Conservation (phyloP, 2,329 filamentous ascomycete genomes). For the Botrytis squamosa region DNA sequence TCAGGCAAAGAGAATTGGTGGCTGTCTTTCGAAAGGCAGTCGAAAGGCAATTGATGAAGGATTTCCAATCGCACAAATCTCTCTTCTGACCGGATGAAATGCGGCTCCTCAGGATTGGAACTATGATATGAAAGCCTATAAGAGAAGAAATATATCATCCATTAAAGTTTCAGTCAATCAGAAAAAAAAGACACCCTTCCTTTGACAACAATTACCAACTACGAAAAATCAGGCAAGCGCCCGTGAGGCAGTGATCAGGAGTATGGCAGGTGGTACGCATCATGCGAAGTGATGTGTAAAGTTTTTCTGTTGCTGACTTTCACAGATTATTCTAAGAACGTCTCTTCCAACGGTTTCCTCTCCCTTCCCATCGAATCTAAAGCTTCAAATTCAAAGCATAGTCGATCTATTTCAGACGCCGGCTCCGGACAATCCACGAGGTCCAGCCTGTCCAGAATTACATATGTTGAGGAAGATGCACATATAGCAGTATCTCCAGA, state of each 20-base stretch:
- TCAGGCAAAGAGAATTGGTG: neutral
- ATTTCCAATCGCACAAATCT: neutral
- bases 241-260: neutral
- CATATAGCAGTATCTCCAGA: constrained; percentile 8
- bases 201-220: neutral
- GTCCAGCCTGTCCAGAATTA: constrained; percentile 23
- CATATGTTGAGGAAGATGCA: constrained; percentile 22
- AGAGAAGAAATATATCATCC: neutral
- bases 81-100: neutral
- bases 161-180: neutral
- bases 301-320: neutral
- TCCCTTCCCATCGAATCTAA: neutral
- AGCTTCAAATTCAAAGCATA: neutral
- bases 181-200: neutral
- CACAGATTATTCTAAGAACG: neutral
- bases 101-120: neutral
- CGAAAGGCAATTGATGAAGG: neutral
- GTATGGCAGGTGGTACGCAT: neutral
- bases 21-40: neutral
- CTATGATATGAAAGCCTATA: neutral
- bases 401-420: constrained; percentile 17
- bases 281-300: neutral
- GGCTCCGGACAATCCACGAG: neutral
- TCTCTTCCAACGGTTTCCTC: neutral
- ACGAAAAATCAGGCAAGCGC: neutral